A percentile compares a stretch with the other conserved stretches of the same genome.
Conservation (phyloP, 441 rosid genomes). For the Pelargonium australe region DNA sequence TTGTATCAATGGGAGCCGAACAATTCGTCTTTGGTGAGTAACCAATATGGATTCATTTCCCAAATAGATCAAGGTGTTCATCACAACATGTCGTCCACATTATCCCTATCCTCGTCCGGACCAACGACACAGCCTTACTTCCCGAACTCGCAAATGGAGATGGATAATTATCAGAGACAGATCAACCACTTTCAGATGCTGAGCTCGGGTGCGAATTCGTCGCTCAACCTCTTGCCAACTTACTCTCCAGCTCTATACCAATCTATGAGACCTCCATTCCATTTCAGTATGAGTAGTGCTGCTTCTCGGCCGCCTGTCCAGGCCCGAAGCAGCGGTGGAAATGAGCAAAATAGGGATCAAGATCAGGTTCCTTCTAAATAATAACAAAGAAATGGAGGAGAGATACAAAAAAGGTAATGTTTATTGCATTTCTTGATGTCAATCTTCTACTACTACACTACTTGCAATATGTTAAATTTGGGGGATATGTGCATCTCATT, state of each 20-base stretch:
- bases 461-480: too few species aligned
- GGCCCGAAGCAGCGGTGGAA: background rate
- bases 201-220: background rate
- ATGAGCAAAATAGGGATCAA: background rate
- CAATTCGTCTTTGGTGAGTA: too few species aligned
- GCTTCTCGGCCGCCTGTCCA: background rate
- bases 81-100: background rate
- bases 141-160: background rate
- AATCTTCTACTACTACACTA: too few species aligned
- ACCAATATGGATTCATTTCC: too few species aligned
- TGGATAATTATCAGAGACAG: background rate
- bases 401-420: too few species aligned
- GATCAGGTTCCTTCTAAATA: background rate
- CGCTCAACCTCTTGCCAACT: background rate
- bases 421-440: too few species aligned
- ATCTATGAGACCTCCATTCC: background rate
- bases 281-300: background rate
- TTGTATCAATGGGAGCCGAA: too few species aligned
- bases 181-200: slow-evolving; percentile 3
- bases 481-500: too few species aligned
- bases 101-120: background rate
- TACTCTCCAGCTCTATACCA: background rate
- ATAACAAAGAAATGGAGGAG: too few species aligned
- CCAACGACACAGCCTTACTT: background rate
- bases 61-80: background rate